Percentiles rank a stretch among this genome's conserved stretches.
Conservation (phyloP, 495 filamentous ascomycete species). For the Neurospora discreta region DNA sequence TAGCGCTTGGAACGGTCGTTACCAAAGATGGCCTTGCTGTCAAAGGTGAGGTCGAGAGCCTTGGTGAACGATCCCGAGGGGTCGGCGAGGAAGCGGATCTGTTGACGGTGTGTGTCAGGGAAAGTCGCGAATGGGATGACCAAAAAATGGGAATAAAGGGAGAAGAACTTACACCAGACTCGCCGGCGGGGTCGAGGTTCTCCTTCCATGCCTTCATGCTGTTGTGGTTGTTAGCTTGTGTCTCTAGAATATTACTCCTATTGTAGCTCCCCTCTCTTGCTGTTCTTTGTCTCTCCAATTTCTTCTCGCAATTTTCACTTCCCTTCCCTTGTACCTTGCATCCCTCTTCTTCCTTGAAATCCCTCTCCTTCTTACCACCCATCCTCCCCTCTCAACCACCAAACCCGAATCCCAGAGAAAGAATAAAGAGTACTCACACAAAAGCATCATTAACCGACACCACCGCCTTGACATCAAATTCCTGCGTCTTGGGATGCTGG, state of each 20-base stretch:
- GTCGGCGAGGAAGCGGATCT: constrained; percentile 85
- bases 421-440: constrained; percentile 49
- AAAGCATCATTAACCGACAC: constrained; percentile 92
- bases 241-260: too few relatives aligned
- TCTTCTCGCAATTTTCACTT: neutral
- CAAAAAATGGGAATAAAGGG: neutral
- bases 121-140: neutral
- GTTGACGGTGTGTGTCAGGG: neutral
- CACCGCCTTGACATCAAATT: constrained; percentile 72
- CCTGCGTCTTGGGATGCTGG: constrained; percentile 57
- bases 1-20: constrained; percentile 81
- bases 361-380: neutral
- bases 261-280: too few relatives aligned
- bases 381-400: neutral
- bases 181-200: constrained; percentile 56
- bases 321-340: neutral
- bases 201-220: constrained; percentile 83
- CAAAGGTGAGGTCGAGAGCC: constrained; percentile 74
- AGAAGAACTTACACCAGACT: constrained; percentile 55
- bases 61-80: constrained; percentile 74
- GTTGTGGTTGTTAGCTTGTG: neutral
- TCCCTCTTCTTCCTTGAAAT: neutral
- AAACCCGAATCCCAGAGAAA: neutral
- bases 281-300: neutral
- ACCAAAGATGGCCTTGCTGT: constrained; percentile 75